Evolutionary conservation across 331 rosid genomes (phyloP), one percentile per base, ranked within the genome.

Genomic region (Rosa hybrid): DNA sequence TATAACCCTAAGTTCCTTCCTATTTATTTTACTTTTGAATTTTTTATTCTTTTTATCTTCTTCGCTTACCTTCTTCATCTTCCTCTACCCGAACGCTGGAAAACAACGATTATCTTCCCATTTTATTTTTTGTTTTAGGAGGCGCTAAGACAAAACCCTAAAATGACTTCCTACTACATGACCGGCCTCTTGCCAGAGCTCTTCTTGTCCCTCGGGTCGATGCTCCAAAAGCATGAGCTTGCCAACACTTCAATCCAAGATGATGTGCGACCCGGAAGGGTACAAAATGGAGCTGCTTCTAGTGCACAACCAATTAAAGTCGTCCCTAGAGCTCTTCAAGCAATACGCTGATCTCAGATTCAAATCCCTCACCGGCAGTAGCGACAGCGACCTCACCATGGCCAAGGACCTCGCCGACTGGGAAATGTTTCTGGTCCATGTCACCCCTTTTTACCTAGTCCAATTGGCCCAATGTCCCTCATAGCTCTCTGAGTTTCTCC

Each of bases 201-300:
- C 30, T 0, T 27, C 30, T 27, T 1, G 30, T 27, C 30, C 89
- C 2, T 87, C 95, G 0, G 91, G 92, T 2, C 89, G 89, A 75
- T 56, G 79, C 68, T 78, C 96, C 4, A 93, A 92, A 84, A 94
- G 81, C 81, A 76, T 92, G 54, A 92, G 90, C 64, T 86, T 94
- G 0, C 85, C 87, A 0, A 5, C 82, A 0, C 91, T 94, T 8
- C 98, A 90, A 71, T 89, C 97, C 6, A 94, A 90, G 84, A 92
- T 94, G 96, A 94, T 90, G 84, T 86, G 93, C 67, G 97, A 94
- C 21, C 98, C 93, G 0, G 94, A 90, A 79, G 97, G 98, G 39
- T 94, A 94, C 60, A 90, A 87, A 51, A 79, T 87, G 25, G 98
- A 94, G 88, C 87, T 94, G 1, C 75, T 88, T 11, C 89, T 90